phyloP scores from a whole-genome alignment of 2,329 filamentous ascomycete species.

The Botrytis paeoniae region DNA sequence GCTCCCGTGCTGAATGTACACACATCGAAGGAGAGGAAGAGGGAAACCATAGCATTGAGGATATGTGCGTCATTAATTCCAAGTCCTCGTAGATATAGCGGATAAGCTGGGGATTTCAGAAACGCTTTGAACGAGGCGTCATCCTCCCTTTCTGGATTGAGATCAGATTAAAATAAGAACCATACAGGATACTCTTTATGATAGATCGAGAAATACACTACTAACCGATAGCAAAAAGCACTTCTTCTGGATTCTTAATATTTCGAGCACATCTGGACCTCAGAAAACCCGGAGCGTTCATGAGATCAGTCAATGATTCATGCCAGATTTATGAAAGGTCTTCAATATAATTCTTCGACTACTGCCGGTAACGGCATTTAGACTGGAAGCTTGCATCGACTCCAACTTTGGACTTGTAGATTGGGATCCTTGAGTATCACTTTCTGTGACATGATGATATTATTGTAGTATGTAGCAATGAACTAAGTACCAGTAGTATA shows the following conservation, averaged over 20 bases:
- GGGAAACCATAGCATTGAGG: neutral
- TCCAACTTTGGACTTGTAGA: neutral
- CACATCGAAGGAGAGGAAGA: neutral
- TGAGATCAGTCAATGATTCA: neutral
- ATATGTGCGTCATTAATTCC: neutral
- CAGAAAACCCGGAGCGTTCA: neutral
- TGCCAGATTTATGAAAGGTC: neutral
- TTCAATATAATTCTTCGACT: neutral
- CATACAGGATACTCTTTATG: too few species aligned
- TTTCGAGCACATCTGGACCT: neutral
- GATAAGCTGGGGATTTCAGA: neutral
- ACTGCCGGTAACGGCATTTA: neutral
- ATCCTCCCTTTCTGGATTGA: neutral
- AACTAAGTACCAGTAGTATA: neutral
- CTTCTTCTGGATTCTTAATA: accelerated
- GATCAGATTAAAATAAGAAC: neutral
- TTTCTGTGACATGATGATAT: neutral
- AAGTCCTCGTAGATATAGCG: neutral
- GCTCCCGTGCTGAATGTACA: neutral
- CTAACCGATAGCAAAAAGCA: neutral
- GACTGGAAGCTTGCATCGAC: neutral
- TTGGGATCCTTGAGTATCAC: accelerated
- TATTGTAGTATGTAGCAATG: neutral
- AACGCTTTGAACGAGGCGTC: neutral
- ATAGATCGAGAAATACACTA: accelerated